These are phyloP conservation scores for Nitzschia palea DNA, from an alignment of 108 stramenopile species.

Conservation along the genomic window DNA sequence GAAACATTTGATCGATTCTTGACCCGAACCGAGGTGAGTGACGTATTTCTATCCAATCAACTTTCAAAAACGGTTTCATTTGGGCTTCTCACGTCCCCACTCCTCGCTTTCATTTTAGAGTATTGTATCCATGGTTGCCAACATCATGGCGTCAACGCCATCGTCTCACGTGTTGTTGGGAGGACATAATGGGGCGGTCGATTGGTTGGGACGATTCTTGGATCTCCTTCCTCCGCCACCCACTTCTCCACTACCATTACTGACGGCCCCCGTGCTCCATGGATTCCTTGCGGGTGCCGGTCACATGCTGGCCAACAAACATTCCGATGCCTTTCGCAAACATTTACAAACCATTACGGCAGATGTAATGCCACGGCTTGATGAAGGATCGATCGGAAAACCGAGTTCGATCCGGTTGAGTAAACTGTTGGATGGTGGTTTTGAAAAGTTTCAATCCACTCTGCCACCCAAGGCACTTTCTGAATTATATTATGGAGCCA, in stretches of 20 bases:
- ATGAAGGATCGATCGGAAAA: constrained; percentile 71
- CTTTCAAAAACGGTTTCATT: neutral
- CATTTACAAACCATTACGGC: constrained; percentile 44
- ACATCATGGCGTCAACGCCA: constrained; percentile 74
- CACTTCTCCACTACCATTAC: constrained; percentile 60
- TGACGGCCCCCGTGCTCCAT: constrained; percentile 83
- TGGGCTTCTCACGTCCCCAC: neutral
- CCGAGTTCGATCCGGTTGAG: constrained; percentile 74
- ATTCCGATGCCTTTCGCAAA: constrained; percentile 48
- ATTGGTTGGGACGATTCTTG: constrained; percentile 79
- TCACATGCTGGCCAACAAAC: constrained; percentile 81
- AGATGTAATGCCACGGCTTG: constrained; percentile 62
- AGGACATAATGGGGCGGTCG: constrained; percentile 67
- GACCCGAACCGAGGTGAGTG: constrained; percentile 63
- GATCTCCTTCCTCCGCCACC: constrained; percentile 59
- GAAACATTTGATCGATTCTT: constrained; percentile 84
- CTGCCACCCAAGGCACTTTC: constrained; percentile 64
- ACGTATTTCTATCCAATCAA: neutral
- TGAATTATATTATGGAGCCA: constrained; percentile 56
- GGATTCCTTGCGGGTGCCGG: constrained; percentile 84
- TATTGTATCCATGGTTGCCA: constrained; percentile 77
- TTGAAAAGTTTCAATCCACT: constrained; percentile 45
- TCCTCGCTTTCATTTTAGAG: constrained; percentile 62
- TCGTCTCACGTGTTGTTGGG: constrained; percentile 63
- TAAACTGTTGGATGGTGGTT: constrained; percentile 66